Conservation (phyloP, 208 protist species). For the Blastocrithidia nonstop region DNA sequence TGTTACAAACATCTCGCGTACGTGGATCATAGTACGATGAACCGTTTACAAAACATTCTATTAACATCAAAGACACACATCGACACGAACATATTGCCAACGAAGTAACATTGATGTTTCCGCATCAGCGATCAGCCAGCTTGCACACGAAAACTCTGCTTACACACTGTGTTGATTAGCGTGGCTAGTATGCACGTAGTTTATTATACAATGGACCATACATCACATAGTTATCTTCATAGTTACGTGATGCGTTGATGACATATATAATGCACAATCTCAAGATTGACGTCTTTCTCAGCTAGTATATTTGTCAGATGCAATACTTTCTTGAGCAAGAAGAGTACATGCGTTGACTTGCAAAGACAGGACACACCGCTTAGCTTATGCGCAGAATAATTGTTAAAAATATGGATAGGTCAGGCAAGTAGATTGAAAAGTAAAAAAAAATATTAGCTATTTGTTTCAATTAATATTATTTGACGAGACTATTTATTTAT, state of each 20-base stretch:
- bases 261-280: conserved; percentile 44
- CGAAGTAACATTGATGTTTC: no score
- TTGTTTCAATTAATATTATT: neutral
- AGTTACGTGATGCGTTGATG: conserved; percentile 36
- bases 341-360: conserved; percentile 73
- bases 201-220: conserved; percentile 59
- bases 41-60: no score
- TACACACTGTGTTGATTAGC: conserved; percentile 19
- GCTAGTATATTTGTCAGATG: conserved; percentile 76
- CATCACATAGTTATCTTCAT: conserved; percentile 53
- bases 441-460: neutral
- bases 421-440: neutral
- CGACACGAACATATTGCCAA: no score
- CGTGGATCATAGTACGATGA: no score
- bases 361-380: no score
- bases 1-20: conserved; percentile 12
- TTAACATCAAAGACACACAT: no score
- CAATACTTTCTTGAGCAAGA: conserved; percentile 75
- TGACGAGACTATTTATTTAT: neutral
- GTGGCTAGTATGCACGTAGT: conserved; percentile 30
- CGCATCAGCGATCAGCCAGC: no score
- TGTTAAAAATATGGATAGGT: no score
- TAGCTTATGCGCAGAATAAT: no score
- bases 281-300: conserved; percentile 31
- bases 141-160: conserved; percentile 1